These are phyloP conservation scores for Fusarium sp. DNA, from an alignment of 2,329 filamentous ascomycete species.

Conservation along the genomic window DNA sequence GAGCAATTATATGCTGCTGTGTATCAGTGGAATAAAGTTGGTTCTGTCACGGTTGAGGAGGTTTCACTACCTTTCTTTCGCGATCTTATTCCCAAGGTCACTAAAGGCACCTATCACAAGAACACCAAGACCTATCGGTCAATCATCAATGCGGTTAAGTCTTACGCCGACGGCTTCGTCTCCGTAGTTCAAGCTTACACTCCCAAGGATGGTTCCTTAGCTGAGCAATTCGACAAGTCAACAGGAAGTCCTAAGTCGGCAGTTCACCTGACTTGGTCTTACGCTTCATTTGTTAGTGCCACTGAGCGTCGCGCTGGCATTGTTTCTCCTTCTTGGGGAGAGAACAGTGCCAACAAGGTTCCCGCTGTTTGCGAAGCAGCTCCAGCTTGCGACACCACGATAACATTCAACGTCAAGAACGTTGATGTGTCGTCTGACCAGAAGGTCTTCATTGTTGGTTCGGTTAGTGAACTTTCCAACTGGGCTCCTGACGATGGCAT, in stretches of 20 bases:
- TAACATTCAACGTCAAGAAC: constrained; percentile 42
- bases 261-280: constrained; percentile 79
- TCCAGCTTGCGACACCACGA: constrained; percentile 46
- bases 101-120: constrained; percentile 28
- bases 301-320: constrained; percentile 67
- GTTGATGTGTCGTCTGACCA: constrained; percentile 32
- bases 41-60: constrained; percentile 65
- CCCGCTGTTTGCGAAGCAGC: constrained; percentile 41
- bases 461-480: constrained; percentile 57
- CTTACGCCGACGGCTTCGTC: constrained; percentile 34
- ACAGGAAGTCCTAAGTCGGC: constrained; percentile 71
- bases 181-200: constrained; percentile 73
- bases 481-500: constrained; percentile 61
- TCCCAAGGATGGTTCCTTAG: constrained; percentile 71
- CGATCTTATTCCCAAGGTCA: constrained; percentile 21
- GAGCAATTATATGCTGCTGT: constrained; percentile 83
- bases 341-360: constrained; percentile 36
- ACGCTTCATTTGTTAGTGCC: constrained; percentile 75
- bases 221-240: constrained; percentile 74
- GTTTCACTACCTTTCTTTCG: constrained; percentile 26
- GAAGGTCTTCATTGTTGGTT: constrained; percentile 46
- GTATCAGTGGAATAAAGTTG: constrained; percentile 75
- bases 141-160: constrained; percentile 24
- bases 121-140: constrained; percentile 17
- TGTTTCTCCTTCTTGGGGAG: constrained; percentile 69